Evolutionary conservation across 495 filamentous ascomycete genomes (phyloP), one percentile per base, ranked within the genome.

Genomic region (Xylaria intraflava): DNA sequence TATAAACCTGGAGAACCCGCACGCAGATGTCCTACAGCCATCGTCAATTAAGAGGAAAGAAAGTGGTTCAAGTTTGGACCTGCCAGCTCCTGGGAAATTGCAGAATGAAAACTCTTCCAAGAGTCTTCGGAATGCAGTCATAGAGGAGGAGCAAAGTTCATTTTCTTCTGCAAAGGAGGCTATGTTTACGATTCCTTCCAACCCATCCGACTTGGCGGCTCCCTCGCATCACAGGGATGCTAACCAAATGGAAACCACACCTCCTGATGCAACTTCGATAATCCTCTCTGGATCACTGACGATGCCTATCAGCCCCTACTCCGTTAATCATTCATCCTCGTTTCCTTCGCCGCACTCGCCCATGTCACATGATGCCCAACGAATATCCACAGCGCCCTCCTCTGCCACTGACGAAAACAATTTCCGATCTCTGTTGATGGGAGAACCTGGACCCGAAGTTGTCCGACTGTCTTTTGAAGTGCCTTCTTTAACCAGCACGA

Each of bases 401-500:
- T 88, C 86, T 1, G 76, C 84, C 58, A 83, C 78, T 2, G 85
- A 90, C 51, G 83, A 84, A 35, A 81, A 81, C 20, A 78, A 73
- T 64, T 73, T 84, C 71, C 72, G 81, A 55, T 78, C 85, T 3
- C 63, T 84, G 6, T 66, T 80, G 6, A 73, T 84, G 59, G 79
- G 81, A 30, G 83, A 86, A 47, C 80, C 81, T 27, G 78, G 80
- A 6, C 81, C 81, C 12, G 81, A 84, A 53, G 54, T 84, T 11
- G 57, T 66, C 12, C 85, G 89, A 46, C 76, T 84, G 17, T 95
- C 90, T 6, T 78, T 89, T 20, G 90, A 95, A 51, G 87, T 92
- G 10, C 90, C 90, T 6, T 95, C 90, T 27, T 69, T 95, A 26
- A 90, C 85, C 16, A 91, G 87, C 68, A 90, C 87, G 64, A 82